These are phyloP conservation scores for Hippophae gyantsensis DNA, from an alignment of 306 rosid genomes.

Conservation along the genomic window DNA sequence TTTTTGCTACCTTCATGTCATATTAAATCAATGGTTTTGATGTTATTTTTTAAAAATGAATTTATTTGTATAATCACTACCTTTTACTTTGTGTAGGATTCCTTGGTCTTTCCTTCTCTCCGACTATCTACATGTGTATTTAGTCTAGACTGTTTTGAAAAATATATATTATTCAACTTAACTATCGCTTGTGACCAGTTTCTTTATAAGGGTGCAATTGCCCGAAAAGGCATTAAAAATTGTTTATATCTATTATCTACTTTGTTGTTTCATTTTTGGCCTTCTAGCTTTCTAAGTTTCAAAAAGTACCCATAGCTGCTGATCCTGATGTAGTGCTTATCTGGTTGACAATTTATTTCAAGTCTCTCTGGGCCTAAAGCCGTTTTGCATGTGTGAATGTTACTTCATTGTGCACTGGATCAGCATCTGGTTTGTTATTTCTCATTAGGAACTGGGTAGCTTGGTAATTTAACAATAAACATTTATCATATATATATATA, in stretches of 20 bases:
- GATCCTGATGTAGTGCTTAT: slow-evolving; percentile 14
- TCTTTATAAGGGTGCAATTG: no score
- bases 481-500: slow-evolving; percentile 16
- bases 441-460: slow-evolving; percentile 11
- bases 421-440: slow-evolving; percentile 13
- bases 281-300: no score
- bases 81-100: not conserved
- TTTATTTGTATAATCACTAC: not conserved
- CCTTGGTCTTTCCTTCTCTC: not conserved
- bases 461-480: slow-evolving; percentile 5
- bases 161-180: no score
- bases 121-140: not conserved
- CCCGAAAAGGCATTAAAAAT: no score
- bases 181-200: no score
- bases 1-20: not conserved
- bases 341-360: not conserved
- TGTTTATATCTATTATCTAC: no score
- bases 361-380: slow-evolving; percentile 1
- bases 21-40: not conserved
- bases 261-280: no score
- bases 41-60: not conserved
- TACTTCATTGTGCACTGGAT: slow-evolving; percentile 3
- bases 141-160: no score
- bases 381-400: not conserved
- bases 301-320: not conserved